phyloP scores from a whole-genome alignment of 345 rosid species.

The Salix brachista region DNA sequence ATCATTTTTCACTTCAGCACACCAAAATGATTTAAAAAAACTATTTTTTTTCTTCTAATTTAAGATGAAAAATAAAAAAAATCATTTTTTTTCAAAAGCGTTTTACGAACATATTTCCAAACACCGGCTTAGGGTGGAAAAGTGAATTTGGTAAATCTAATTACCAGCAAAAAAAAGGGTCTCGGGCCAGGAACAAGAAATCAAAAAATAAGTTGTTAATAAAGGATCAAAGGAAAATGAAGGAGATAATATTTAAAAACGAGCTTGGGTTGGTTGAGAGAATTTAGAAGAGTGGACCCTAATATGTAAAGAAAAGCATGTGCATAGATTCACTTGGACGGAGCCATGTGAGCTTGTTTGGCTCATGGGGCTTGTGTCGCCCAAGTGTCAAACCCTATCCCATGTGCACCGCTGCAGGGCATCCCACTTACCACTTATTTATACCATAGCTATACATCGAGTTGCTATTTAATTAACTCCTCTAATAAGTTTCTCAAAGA shows the following conservation, averaged over 20 bases:
- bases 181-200: neutral
- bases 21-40: no score
- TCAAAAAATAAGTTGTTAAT: neutral
- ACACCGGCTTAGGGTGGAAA: neutral
- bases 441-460: no score
- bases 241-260: no score
- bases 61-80: no score
- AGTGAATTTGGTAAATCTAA: neutral
- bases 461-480: neutral
- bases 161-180: neutral
- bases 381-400: conserved; percentile 35
- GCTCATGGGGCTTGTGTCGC: conserved; percentile 35
- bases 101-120: no score
- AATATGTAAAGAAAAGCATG: conserved; percentile 29
- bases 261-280: conserved; percentile 6
- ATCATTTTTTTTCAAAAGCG: no score
- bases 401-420: conserved; percentile 52
- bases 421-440: conserved; percentile 26
- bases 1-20: no score
- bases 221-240: neutral
- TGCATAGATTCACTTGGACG: conserved; percentile 30
- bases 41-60: no score
- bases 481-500: neutral
- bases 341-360: conserved; percentile 39
- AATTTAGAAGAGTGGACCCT: conserved; percentile 20